Evolutionary conservation across 495 filamentous ascomycete genomes (phyloP).

Genomic region (Jackrogersella minutella): DNA sequence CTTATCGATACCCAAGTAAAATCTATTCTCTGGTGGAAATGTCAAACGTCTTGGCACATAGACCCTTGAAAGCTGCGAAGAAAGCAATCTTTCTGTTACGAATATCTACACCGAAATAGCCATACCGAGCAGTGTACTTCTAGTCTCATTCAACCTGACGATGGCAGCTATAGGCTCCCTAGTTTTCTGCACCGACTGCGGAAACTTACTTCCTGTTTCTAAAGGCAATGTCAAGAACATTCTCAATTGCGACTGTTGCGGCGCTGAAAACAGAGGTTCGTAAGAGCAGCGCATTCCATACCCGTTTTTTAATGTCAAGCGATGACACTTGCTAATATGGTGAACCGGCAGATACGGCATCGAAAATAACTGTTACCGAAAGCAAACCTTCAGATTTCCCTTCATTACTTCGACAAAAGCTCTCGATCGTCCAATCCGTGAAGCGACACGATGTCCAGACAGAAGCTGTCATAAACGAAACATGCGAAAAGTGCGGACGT

Average conservation of each 20-base stretch:
- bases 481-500: constrained; percentile 81
- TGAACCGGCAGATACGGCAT: constrained; percentile 70
- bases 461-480: constrained; percentile 70
- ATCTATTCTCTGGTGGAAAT: too few species aligned
- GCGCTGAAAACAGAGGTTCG: constrained; percentile 79
- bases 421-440: constrained; percentile 85
- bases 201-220: constrained; percentile 84
- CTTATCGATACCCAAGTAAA: neutral
- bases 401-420: constrained; percentile 81
- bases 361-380: constrained; percentile 79
- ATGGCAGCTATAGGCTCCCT: constrained; percentile 92
- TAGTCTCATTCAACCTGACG: neutral
- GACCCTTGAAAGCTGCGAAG: too few species aligned
- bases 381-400: constrained; percentile 90
- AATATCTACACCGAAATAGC: neutral
- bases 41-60: too few species aligned
- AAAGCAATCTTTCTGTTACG: neutral
- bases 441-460: constrained; percentile 80
- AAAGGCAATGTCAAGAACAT: constrained; percentile 76
- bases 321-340: constrained; percentile 16
- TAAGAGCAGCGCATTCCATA: neutral
- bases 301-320: too few species aligned
- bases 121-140: neutral
- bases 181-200: constrained; percentile 93
- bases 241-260: constrained; percentile 84